These are phyloP conservation scores for Cryptosporidium sp. DNA, from an alignment of 169 alveolate genomes.

Conservation along the genomic window DNA sequence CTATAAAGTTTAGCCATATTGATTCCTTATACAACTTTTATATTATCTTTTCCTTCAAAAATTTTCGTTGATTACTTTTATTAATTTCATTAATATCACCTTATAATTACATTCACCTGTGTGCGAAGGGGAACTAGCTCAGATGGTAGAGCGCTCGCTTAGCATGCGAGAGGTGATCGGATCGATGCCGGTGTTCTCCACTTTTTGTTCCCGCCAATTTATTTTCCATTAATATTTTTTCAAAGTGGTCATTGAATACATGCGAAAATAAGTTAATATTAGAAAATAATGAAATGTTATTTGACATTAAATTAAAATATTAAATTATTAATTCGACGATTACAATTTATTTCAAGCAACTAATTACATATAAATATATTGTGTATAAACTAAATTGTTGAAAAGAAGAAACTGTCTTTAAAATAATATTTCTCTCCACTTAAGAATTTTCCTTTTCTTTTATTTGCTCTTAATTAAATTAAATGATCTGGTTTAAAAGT, in stretches of 20 bases:
- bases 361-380: background rate
- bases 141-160: conserved; percentile 99
- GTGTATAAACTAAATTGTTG: background rate
- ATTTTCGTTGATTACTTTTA: background rate
- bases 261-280: background rate
- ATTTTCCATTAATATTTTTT: too few relatives aligned
- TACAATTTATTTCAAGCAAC: background rate
- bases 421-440: background rate
- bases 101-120: background rate
- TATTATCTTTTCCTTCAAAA: background rate
- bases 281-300: background rate
- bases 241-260: background rate
- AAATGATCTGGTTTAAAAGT: too few relatives aligned
- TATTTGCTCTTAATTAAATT: too few relatives aligned
- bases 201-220: conserved; percentile 76
- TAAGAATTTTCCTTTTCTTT: too few relatives aligned
- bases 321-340: conserved; percentile 9
- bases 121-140: conserved; percentile 96
- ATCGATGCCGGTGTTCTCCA: conserved; percentile 98
- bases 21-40: background rate
- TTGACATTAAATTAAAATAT: background rate
- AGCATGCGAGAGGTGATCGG: conserved; percentile 99
- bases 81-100: background rate
- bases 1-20: too few relatives aligned
- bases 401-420: background rate